Evolutionary conservation across 306 rosid species (phyloP).

Genomic region (cucumber (Cucumis sativus)): Cucumber_9930_V3 NC_026660.2:23965001-23965500

Average conservation of each 20-base stretch:
- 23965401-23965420: not conserved
- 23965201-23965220: not conserved
- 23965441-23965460: not conserved
- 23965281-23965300: not conserved
- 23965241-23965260: not conserved
- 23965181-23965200: not conserved
- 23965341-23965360: not conserved
- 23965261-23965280: not conserved
- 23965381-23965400: not conserved
- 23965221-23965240: not conserved
- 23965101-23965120: not conserved
- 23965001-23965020: not conserved
- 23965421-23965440: not conserved
- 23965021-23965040: not conserved
- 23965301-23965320: not conserved
- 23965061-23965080: not conserved
- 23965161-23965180: not conserved
- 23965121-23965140: not conserved
- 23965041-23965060: not conserved
- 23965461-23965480: not conserved
- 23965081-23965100: not conserved
- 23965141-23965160: not conserved
- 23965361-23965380: not conserved
- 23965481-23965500: not conserved
- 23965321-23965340: not conserved